Evolutionary conservation across 2,329 filamentous ascomycete species (phyloP).

Genomic region (Tolypocladium paradoxum): DNA sequence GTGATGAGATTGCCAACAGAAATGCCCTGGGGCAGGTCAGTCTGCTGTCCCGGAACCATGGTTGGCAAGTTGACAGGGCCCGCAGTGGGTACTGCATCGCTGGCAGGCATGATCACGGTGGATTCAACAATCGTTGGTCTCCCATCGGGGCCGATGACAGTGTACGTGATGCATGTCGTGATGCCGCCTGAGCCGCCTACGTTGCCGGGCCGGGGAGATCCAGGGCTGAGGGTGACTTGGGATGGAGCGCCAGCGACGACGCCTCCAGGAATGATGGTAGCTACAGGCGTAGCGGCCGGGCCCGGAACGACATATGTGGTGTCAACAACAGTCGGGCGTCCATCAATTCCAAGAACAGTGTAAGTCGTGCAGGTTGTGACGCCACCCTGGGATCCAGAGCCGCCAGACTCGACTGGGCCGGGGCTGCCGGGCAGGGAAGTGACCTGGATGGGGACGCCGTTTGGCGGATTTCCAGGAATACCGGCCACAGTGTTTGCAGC

Average conservation of each 20-base stretch:
- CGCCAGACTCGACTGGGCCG: slow-evolving; percentile 5
- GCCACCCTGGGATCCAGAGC: neutral
- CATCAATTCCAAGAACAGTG: slow-evolving; percentile 16
- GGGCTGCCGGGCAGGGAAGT: slow-evolving; percentile 2
- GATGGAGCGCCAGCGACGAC: slow-evolving; percentile 13
- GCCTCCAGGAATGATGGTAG: slow-evolving; percentile 5
- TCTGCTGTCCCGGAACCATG: slow-evolving; percentile 5
- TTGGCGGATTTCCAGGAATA: slow-evolving; percentile 4
- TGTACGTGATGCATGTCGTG: slow-evolving; percentile 20
- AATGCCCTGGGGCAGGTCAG: slow-evolving; percentile 9
- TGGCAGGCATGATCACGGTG: slow-evolving; percentile 16
- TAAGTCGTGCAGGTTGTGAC: slow-evolving; percentile 16
- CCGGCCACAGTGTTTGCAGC: slow-evolving; percentile 6
- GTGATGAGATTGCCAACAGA: slow-evolving; percentile 11
- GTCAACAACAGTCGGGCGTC: slow-evolving; percentile 17
- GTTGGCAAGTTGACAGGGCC: slow-evolving; percentile 8
- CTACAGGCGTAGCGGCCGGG: slow-evolving; percentile 5
- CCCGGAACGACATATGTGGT: slow-evolving; percentile 13
- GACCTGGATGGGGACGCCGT: slow-evolving; percentile 3
- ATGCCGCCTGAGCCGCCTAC: slow-evolving; percentile 3
- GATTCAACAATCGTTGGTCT: slow-evolving; percentile 16
- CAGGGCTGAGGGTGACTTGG: slow-evolving; percentile 8
- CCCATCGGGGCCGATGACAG: slow-evolving; percentile 11
- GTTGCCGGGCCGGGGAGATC: neutral
- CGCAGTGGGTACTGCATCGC: slow-evolving; percentile 9